Evolutionary conservation across 2,329 filamentous ascomycete genomes (phyloP).

Genomic region (Cercospora sojina): DNA sequence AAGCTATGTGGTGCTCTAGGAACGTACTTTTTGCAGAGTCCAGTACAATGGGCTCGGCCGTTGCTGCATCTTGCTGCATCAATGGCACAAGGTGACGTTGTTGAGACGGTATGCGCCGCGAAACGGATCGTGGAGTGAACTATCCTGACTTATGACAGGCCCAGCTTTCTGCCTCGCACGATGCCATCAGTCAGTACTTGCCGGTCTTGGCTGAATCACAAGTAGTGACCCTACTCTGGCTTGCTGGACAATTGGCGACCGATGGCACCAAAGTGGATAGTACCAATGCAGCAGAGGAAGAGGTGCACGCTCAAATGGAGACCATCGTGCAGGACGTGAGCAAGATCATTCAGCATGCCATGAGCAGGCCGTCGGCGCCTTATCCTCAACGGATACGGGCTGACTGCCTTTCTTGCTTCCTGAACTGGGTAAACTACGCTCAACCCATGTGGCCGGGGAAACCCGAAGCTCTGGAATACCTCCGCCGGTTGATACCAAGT

Average conservation of each 20-base stretch:
- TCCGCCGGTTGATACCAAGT: conserved; percentile 60
- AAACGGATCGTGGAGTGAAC: background rate
- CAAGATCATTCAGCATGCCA: conserved; percentile 42
- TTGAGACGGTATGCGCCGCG: background rate
- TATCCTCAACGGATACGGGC: conserved; percentile 17
- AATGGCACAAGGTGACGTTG: conserved; percentile 27
- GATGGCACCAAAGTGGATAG: conserved; percentile 66
- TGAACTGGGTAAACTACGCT: conserved; percentile 70
- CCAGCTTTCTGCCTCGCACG: conserved; percentile 43
- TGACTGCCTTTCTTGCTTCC: conserved; percentile 39
- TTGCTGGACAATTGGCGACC: conserved; percentile 62
- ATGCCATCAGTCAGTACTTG: conserved; percentile 49
- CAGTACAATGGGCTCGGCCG: conserved; percentile 64
- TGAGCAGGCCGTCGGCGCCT: conserved; percentile 15
- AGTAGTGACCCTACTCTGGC: conserved; percentile 62
- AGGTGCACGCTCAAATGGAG: conserved; percentile 47
- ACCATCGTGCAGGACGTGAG: conserved; percentile 54
- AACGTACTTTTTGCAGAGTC: conserved; percentile 71
- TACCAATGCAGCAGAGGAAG: conserved; percentile 21
- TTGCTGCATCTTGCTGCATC: conserved; percentile 42
- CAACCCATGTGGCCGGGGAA: conserved; percentile 62
- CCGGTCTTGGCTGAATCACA: conserved; percentile 51
- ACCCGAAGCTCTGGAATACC: conserved; percentile 56
- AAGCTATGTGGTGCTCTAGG: conserved; percentile 77
- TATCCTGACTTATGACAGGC: conserved; percentile 13